phyloP scores from a whole-genome alignment of 495 filamentous ascomycete genomes.

The Trichocladium antarcticum region DNA sequence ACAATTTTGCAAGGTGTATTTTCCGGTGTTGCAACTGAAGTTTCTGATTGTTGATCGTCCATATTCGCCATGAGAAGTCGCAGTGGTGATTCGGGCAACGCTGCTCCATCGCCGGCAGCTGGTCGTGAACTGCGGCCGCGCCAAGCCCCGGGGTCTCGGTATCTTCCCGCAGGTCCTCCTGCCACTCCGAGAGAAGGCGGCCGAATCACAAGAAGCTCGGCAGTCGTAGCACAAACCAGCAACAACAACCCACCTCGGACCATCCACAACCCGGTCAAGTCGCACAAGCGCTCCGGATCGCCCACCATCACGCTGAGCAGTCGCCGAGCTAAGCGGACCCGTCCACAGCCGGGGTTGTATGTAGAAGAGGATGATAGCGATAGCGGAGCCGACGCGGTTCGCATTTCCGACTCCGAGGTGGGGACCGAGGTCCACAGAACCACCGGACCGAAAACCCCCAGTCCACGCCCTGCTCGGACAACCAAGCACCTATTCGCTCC shows the following conservation, averaged over 20 bases:
- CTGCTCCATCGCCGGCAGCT: conserved; percentile 2
- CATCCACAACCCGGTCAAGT: background rate
- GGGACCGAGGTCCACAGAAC: background rate
- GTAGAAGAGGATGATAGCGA: conserved; percentile 14
- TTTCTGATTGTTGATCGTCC: background rate
- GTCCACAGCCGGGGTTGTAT: conserved; percentile 20
- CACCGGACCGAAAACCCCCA: background rate
- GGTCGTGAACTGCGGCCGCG: conserved; percentile 18
- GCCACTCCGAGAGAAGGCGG: conserved; percentile 8
- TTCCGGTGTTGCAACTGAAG: too few relatives aligned
- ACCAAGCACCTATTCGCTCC: background rate
- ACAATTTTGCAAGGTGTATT: too few relatives aligned
- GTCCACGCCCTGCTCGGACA: background rate
- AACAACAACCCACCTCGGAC: background rate
- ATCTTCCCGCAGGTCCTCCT: conserved; percentile 7
- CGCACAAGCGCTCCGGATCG: conserved; percentile 10
- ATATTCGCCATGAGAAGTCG: conserved; percentile 10
- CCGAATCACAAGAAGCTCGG: conserved; percentile 18
- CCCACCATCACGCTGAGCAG: background rate
- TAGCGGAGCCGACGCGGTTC: background rate
- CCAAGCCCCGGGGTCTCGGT: conserved; percentile 15
- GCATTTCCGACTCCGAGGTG: conserved; percentile 2
- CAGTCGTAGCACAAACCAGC: conserved; percentile 1
- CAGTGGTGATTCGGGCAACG: background rate
- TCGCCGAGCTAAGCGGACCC: conserved; percentile 14